These are phyloP conservation scores for Ceratocystis smalleyi DNA, from an alignment of 2,329 filamentous ascomycete genomes.

Conservation along the genomic window DNA sequence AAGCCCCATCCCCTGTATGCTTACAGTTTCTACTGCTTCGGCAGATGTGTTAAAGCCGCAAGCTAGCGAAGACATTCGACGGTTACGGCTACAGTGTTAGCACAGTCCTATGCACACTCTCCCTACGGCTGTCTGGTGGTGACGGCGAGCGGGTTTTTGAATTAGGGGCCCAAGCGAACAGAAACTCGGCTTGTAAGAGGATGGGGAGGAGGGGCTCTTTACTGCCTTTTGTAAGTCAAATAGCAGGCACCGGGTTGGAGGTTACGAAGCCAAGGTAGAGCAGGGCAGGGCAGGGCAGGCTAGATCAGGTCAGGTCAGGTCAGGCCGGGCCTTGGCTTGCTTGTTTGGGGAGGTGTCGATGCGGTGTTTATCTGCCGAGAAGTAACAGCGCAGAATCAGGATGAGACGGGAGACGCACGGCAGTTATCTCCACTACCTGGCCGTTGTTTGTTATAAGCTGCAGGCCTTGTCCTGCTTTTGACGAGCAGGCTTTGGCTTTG, in stretches of 20 bases:
- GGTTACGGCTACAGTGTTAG: background rate
- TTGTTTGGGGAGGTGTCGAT: background rate
- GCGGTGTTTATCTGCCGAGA: background rate
- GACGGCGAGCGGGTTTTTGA: too few species aligned
- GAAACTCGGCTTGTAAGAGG: background rate
- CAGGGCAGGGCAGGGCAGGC: too few species aligned
- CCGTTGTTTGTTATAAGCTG: background rate
- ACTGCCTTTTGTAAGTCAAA: too few species aligned
- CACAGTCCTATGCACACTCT: background rate
- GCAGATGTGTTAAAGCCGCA: conserved; percentile 4
- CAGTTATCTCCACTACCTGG: background rate
- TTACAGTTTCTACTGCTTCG: background rate
- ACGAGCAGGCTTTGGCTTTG: too few species aligned
- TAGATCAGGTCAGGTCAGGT: too few species aligned
- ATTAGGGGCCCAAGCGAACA: background rate
- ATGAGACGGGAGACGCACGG: background rate
- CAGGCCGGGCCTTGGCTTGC: background rate
- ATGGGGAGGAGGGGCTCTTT: too few species aligned
- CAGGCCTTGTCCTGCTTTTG: background rate
- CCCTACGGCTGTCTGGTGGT: background rate
- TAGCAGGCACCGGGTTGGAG: too few species aligned
- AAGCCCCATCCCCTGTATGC: background rate
- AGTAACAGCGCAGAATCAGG: background rate
- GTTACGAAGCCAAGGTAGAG: too few species aligned
- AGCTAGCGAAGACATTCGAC: background rate